Evolutionary conservation across 2,329 filamentous ascomycete genomes (phyloP).

Genomic region (Tolypocladium inflatum): DNA sequence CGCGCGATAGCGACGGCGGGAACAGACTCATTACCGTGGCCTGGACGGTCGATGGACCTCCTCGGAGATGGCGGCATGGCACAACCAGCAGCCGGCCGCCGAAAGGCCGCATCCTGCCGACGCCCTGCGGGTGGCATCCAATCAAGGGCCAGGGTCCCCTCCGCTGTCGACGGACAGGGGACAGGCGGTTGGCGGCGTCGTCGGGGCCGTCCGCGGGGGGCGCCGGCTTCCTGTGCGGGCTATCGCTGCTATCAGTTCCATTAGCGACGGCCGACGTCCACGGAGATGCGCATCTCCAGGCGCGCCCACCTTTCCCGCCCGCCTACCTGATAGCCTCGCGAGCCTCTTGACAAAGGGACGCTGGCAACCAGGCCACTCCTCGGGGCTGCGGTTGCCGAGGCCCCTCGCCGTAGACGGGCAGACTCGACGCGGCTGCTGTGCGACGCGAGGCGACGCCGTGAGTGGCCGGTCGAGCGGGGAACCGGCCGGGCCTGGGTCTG

Average conservation of each 20-base stretch:
- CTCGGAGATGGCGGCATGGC: too few species aligned
- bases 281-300: not conserved
- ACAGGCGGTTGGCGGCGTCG: not conserved
- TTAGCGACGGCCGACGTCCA: not conserved
- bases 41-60: too few species aligned
- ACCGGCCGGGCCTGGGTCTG: not conserved
- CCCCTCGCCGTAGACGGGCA: not conserved
- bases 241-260: not conserved
- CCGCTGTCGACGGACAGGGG: not conserved
- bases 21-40: too few species aligned
- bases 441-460: not conserved
- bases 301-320: not conserved
- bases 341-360: not conserved
- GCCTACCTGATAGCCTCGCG: not conserved
- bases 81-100: not conserved
- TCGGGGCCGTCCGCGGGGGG: not conserved
- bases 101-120: not conserved
- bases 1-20: too few species aligned
- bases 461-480: not conserved
- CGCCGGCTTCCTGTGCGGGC: not conserved
- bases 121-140: not conserved
- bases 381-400: not conserved
- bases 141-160: not conserved
- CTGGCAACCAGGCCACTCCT: not conserved
- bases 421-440: not conserved